These are phyloP conservation scores for Coemansia sp. DNA, from an alignment of 192 early-diverging fungal genomes.

Conservation along the genomic window DNA sequence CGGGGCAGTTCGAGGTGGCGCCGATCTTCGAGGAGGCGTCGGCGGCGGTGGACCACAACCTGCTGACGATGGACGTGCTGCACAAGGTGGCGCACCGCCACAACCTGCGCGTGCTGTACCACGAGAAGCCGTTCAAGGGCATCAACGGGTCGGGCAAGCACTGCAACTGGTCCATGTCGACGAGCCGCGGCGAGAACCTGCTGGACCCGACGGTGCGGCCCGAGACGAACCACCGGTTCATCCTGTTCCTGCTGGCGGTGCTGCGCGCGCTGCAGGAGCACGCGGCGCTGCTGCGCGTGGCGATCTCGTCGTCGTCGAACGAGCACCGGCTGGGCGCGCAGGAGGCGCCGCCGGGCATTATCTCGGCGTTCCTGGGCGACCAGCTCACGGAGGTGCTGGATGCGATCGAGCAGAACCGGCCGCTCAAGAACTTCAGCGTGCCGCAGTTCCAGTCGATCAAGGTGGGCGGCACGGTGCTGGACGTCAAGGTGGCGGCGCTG, in stretches of 20 bases:
- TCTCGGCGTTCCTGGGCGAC: slow-evolving; percentile 96
- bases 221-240: slow-evolving; percentile 98
- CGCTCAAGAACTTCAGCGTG: slow-evolving; percentile 80
- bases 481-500: slow-evolving; percentile 90
- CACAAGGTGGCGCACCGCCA: slow-evolving; percentile 97
- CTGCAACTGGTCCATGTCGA: slow-evolving; percentile 97
- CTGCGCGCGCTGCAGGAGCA: slow-evolving; percentile 90
- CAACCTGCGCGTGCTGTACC: slow-evolving; percentile 95
- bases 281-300: slow-evolving; percentile 83
- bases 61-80: slow-evolving; percentile 95
- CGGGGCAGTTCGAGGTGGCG: slow-evolving; percentile 96
- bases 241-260: slow-evolving; percentile 88
- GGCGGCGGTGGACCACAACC: slow-evolving; percentile 96
- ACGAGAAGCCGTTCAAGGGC: slow-evolving; percentile 99
- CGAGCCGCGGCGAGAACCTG: slow-evolving; percentile 94
- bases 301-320: slow-evolving; percentile 91
- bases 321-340: slow-evolving; percentile 97
- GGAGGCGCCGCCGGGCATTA: slow-evolving; percentile 96
- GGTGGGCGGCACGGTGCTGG: slow-evolving; percentile 91
- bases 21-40: slow-evolving; percentile 97
- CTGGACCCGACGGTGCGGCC: slow-evolving; percentile 92
- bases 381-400: slow-evolving; percentile 94
- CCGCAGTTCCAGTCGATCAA: slow-evolving; percentile 88
- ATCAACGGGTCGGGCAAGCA: slow-evolving; percentile 99
- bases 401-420: slow-evolving; percentile 83